Conservation (phyloP, 148 eudicot species). For the Cornus kousa region DNA sequence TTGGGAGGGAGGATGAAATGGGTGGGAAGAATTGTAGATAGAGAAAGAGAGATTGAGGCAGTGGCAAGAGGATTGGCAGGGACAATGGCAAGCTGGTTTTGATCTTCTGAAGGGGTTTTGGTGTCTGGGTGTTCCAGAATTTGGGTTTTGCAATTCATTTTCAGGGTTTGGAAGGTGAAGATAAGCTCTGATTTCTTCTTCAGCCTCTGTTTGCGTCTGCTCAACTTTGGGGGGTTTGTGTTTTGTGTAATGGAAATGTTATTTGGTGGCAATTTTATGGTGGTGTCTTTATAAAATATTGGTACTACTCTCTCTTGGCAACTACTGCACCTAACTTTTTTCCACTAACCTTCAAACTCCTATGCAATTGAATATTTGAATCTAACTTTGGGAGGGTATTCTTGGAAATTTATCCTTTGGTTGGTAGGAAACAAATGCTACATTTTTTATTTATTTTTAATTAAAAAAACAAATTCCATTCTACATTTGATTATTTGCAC, state of each 20-base stretch:
- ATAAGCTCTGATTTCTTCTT: slow-evolving; percentile 6
- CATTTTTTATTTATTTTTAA: too few species aligned
- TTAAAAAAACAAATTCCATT: too few species aligned
- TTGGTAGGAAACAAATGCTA: neutral
- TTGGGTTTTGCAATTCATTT: slow-evolving; percentile 9
- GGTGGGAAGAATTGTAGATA: slow-evolving; percentile 57
- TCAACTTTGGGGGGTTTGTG: neutral
- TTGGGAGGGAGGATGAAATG: slow-evolving; percentile 49
- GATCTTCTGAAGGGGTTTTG: slow-evolving; percentile 18
- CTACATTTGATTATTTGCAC: too few species aligned
- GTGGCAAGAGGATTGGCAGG: slow-evolving; percentile 24
- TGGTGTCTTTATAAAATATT: neutral
- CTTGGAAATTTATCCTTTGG: neutral
- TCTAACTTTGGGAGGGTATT: neutral
- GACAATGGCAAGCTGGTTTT: slow-evolving; percentile 12
- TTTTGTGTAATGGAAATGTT: neutral
- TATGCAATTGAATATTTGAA: neutral
- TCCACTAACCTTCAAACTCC: neutral
- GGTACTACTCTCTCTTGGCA: neutral
- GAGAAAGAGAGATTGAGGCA: slow-evolving; percentile 75
- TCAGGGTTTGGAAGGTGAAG: neutral
- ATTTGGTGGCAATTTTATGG: neutral
- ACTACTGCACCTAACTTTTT: neutral
- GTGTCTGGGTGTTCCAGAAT: slow-evolving; percentile 14
- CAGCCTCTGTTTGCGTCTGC: neutral